Evolutionary conservation across 192 early-diverging fungal species (phyloP).

Genomic region (Entomortierella chlamydospora): DNA sequence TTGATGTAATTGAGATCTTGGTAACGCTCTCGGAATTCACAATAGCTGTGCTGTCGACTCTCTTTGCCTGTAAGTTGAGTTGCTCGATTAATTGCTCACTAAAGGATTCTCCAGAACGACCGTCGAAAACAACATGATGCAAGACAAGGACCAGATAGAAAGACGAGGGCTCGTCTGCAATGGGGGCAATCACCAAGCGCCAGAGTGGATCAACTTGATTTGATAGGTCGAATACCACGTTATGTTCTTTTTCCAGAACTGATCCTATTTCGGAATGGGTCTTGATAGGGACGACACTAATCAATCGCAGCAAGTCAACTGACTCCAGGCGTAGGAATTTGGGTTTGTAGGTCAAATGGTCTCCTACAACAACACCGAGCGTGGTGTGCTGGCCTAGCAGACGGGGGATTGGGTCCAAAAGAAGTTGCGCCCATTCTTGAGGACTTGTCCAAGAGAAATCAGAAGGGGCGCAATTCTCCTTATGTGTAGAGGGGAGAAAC

Average conservation of each 20-base stretch:
- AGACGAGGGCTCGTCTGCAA: neutral
- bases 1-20: conserved; percentile 9
- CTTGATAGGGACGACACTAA: conserved; percentile 8
- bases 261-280: neutral
- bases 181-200: conserved; percentile 20
- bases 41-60: neutral
- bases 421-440: conserved; percentile 26
- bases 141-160: conserved; percentile 24
- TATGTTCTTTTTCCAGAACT: conserved; percentile 39
- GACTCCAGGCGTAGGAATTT: conserved; percentile 20
- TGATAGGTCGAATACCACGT: conserved; percentile 25
- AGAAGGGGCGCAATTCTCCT: no score
- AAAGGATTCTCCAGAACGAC: conserved; percentile 30
- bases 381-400: conserved; percentile 13
- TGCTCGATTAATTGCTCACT: conserved; percentile 22
- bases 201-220: conserved; percentile 19
- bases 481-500: neutral
- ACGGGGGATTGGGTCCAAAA: conserved; percentile 5
- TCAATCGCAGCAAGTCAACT: neutral
- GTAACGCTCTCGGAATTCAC: neutral
- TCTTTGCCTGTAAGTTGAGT: conserved; percentile 18
- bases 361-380: conserved; percentile 17
- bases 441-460: neutral
- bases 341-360: conserved; percentile 20
- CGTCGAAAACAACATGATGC: conserved; percentile 41